Evolutionary conservation across 2,329 filamentous ascomycete genomes (phyloP).

Genomic region (Epichloe coenophiala): DNA sequence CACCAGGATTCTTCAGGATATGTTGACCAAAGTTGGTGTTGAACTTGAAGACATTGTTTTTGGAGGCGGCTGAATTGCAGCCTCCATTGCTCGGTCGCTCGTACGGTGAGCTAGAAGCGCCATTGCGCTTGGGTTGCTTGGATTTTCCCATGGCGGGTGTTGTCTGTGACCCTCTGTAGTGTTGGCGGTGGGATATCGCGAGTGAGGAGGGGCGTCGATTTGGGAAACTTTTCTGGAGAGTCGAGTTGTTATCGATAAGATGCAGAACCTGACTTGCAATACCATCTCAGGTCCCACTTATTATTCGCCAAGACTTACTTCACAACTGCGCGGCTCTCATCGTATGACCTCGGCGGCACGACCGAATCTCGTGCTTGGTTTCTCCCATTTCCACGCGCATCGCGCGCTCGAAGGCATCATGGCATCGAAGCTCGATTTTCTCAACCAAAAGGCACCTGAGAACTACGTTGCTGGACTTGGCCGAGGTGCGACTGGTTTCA

Average conservation of each 20-base stretch:
- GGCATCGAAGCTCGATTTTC: conserved; percentile 62
- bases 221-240: conserved; percentile 3
- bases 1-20: conserved; percentile 84
- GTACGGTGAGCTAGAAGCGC: conserved; percentile 29
- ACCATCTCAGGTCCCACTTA: background rate
- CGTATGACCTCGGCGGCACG: background rate
- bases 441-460: conserved; percentile 72
- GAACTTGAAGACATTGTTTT: conserved; percentile 93
- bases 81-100: conserved; percentile 21
- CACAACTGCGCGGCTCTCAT: background rate
- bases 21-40: conserved; percentile 80
- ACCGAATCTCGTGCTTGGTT: background rate
- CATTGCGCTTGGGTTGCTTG: conserved; percentile 37
- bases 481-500: conserved; percentile 95
- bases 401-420: conserved; percentile 9
- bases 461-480: conserved; percentile 94
- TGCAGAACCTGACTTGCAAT: background rate
- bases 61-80: conserved; percentile 11
- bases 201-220: background rate
- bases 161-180: background rate
- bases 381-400: background rate
- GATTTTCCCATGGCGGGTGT: conserved; percentile 36
- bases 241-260: conserved; percentile 13
- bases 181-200: conserved; percentile 4
- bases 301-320: background rate